Evolutionary conservation across 1,284 basidiomycete genomes (phyloP).

Genomic region (Singerocomus rubriflavus): DNA sequence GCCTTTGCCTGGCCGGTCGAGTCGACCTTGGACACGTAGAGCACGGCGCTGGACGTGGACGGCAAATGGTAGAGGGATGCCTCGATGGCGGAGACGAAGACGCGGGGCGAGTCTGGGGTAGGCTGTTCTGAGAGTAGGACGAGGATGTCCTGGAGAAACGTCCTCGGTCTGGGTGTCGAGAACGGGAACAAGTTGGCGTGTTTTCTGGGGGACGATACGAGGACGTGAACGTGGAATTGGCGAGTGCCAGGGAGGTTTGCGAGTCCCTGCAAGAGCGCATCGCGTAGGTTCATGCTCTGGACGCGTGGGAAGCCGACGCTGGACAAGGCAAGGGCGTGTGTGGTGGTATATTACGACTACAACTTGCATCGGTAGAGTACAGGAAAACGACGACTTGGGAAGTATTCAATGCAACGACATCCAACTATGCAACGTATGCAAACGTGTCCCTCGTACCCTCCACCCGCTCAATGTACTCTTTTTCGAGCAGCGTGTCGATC

Average conservation of each 20-base stretch:
- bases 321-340: too few relatives aligned
- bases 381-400: constrained; percentile 1
- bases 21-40: constrained; percentile 95
- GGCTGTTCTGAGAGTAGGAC: constrained; percentile 66
- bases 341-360: constrained; percentile 20
- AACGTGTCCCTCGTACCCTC: constrained; percentile 80
- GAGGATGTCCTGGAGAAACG: constrained; percentile 73
- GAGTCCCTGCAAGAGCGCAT: constrained; percentile 61
- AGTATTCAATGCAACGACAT: constrained; percentile 3
- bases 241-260: constrained; percentile 59
- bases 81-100: constrained; percentile 81
- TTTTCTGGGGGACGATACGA: constrained; percentile 70
- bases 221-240: constrained; percentile 69
- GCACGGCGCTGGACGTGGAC: constrained; percentile 62
- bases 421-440: constrained; percentile 63
- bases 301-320: constrained; percentile 22
- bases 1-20: constrained; percentile 74
- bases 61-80: constrained; percentile 78
- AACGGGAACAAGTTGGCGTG: constrained; percentile 74
- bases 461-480: constrained; percentile 95
- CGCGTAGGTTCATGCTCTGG: constrained; percentile 49
- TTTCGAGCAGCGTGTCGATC: constrained; percentile 96
- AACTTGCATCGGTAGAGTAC: constrained; percentile 17
- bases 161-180: constrained; percentile 57
- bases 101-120: constrained; percentile 42